Base-by-base conservation (phyloP, 1,284 basidiomycete genomes). In the Microbotryum silenes-acaulis region DNA sequence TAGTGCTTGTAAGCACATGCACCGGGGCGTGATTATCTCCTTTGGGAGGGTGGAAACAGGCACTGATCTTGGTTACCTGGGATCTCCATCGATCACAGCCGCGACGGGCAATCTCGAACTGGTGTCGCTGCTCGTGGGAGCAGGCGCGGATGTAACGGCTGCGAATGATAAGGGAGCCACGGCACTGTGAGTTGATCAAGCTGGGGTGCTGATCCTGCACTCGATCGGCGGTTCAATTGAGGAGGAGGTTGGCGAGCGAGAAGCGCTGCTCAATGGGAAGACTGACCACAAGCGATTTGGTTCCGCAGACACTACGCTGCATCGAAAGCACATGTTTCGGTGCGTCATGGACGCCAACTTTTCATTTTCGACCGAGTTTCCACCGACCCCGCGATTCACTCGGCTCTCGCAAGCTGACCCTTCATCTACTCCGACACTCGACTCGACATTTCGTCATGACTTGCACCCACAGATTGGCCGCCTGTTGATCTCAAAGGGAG, bases 251-350 rank as follows among this genome's bases (percentile, higher is more conserved):
- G 31, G 16, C 37, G 37, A 42, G 37, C 37, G 37, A 42, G 1
- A 8, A 18, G 4, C 23, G 16, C 21, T 50, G 14, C 14, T 27
- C 37, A 37, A 2, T 44, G 45, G 23, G 52, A 48, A 27, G 6
- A 57, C 47, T 6, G 29, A 53, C 10, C 4, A 3, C 21, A n/a
- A 29, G 21, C 51, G 14, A 16, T 52, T 37, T 37, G 23, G 25
- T 3, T 25, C 21, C 61, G 33, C 68, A 92, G 91, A 72, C 91
- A 96, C 76, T 96, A 96, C 71, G 91, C 91, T 33, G 92, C 91
- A 48, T 96, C 91, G 21, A 96, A 93, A 76, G 88, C 90, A 51
- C 85, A 86, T 55, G 83, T 91, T 59, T 85, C 89, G 72, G 91
- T 91, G 74, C 67, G 82, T 72, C 69, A 56, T 21, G 8, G 3